Percentiles rank a stretch among this genome's conserved stretches.
Evolutionary conservation across 1,284 basidiomycete genomes (phyloP).

Genomic region (Meira nashicola): DNA sequence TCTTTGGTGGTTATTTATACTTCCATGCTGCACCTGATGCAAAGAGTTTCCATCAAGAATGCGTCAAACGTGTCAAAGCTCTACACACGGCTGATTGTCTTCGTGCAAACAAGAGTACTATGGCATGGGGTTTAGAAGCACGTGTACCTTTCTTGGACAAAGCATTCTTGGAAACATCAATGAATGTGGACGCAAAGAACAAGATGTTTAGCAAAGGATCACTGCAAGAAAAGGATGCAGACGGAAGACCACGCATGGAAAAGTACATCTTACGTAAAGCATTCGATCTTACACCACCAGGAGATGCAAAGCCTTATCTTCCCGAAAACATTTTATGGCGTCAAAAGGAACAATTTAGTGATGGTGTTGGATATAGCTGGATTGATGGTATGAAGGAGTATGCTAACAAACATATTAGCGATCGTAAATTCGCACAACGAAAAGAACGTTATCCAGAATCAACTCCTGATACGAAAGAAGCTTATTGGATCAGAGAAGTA

Average conservation of each 20-base stretch:
- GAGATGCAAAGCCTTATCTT: constrained; percentile 78
- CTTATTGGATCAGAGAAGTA: constrained; percentile 86
- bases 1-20: constrained; percentile 98
- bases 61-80: constrained; percentile 92
- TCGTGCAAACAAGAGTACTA: constrained; percentile 98
- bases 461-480: constrained; percentile 95
- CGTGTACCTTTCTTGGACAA: constrained; percentile 99
- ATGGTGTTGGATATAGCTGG: constrained; percentile 99
- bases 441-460: constrained; percentile 72
- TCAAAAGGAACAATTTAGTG: constrained; percentile 99
- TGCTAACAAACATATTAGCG: constrained; percentile 69
- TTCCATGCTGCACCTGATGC: constrained; percentile 96
- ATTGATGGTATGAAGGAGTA: constrained; percentile 98
- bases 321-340: constrained; percentile 94
- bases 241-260: constrained; percentile 52
- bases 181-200: constrained; percentile 81
- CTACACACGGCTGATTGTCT: constrained; percentile 96
- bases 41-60: constrained; percentile 89
- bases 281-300: constrained; percentile 76
- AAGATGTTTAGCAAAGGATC: constrained; percentile 88
- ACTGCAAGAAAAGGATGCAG: constrained; percentile 66
- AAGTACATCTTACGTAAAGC: constrained; percentile 94
- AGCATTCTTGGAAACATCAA: constrained; percentile 84
- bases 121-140: constrained; percentile 99
- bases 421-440: constrained; percentile 73